These are phyloP conservation scores for Pythium folliculosum DNA, from an alignment of 352 stramenopile genomes.

Conservation along the genomic window DNA sequence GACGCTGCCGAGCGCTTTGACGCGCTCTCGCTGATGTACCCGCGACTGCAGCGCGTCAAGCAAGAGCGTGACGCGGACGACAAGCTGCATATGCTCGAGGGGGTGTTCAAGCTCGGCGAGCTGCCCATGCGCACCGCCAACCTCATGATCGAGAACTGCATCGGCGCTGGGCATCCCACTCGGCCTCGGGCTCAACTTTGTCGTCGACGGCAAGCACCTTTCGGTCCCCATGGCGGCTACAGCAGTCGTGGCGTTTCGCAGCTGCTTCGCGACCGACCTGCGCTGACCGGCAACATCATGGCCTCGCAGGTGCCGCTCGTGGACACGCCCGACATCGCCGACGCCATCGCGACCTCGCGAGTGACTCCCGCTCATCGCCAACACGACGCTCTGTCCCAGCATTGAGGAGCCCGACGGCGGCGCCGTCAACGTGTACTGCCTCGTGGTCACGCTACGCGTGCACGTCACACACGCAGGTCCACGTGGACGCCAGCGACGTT, in stretches of 20 bases:
- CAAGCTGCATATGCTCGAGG: conserved; percentile 4
- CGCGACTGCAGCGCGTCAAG: conserved; percentile 54
- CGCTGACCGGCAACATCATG: conserved; percentile 84
- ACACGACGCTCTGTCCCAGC: conserved; percentile 78
- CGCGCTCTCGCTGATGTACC: conserved; percentile 86
- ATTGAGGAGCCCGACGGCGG: conserved; percentile 87
- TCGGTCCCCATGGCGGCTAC: conserved; percentile 87
- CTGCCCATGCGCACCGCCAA: conserved; percentile 79
- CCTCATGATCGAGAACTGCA: conserved; percentile 91
- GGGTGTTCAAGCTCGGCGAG: conserved; percentile 54
- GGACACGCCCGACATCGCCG: conserved; percentile 59
- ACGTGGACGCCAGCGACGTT: conserved; percentile 17
- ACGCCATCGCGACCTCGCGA: conserved; percentile 54
- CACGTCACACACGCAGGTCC: conserved; percentile 22
- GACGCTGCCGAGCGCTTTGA: conserved; percentile 80
- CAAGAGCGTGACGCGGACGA: conserved; percentile 22
- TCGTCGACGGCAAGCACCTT: conserved; percentile 78
- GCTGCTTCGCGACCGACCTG: conserved; percentile 74
- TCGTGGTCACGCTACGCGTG: conserved; percentile 60
- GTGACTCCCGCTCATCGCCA: conserved; percentile 63
- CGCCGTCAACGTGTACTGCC: conserved; percentile 78
- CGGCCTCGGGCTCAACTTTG: conserved; percentile 86
- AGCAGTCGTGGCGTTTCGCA: conserved; percentile 66
- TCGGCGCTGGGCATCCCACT: conserved; percentile 81
- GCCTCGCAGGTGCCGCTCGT: conserved; percentile 86